A percentile compares a stretch with the other conserved stretches of the same genome.
These are phyloP conservation scores for Hygrocybe coccinea DNA, from an alignment of 768 basidiomycete genomes.

Conservation along the genomic window DNA sequence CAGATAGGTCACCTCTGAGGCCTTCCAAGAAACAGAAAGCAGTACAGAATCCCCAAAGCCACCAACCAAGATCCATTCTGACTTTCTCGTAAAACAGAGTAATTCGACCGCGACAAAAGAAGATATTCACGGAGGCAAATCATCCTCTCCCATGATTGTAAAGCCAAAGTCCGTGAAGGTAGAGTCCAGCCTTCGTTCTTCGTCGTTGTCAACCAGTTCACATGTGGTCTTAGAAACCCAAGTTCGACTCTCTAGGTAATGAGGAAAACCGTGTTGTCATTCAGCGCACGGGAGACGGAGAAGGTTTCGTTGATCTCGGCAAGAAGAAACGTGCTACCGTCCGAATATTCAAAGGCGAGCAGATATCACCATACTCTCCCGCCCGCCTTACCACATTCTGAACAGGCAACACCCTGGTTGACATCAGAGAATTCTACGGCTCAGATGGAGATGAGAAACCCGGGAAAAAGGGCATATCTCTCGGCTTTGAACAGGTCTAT, in stretches of 20 bases:
- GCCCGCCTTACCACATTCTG: not conserved
- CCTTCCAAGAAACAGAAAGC: too few species aligned
- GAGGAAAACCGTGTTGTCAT: not conserved
- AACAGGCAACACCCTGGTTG: slow-evolving; percentile 38
- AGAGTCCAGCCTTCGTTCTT: too few species aligned
- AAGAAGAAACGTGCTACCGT: slow-evolving; percentile 68
- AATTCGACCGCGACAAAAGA: too few species aligned
- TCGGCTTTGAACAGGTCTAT: slow-evolving; percentile 59
- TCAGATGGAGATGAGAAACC: slow-evolving; percentile 55
- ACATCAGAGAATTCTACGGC: slow-evolving; percentile 72
- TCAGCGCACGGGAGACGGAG: slow-evolving; percentile 29
- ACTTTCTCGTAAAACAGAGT: too few species aligned
- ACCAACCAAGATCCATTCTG: too few species aligned
- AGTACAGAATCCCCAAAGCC: too few species aligned
- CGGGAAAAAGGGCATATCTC: slow-evolving; percentile 76
- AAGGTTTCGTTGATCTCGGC: slow-evolving; percentile 64
- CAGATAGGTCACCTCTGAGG: too few species aligned
- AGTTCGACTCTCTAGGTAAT: not conserved
- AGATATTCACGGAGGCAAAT: too few species aligned
- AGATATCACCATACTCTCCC: not conserved
- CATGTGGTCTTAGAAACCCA: not conserved
- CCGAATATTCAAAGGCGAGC: slow-evolving; percentile 43
- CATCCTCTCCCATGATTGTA: too few species aligned
- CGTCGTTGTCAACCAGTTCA: too few species aligned
- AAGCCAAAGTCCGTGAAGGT: too few species aligned